These are phyloP conservation scores for Xylaria cubensis DNA, from an alignment of 495 filamentous ascomycete genomes.

Conservation along the genomic window DNA sequence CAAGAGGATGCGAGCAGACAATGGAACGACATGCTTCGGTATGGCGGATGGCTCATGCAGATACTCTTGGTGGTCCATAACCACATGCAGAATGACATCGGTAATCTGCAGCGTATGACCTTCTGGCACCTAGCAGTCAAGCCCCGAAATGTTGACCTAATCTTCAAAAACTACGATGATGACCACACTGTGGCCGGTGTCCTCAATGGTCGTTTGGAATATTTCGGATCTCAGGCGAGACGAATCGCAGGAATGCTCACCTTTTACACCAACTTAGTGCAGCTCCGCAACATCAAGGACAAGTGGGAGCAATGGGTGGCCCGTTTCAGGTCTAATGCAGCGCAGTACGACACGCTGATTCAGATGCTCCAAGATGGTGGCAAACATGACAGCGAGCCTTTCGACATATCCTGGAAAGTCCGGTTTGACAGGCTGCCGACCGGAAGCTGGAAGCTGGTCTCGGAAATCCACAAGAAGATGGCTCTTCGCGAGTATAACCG, in stretches of 20 bases:
- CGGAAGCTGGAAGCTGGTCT: conserved; percentile 24
- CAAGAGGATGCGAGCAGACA: neutral
- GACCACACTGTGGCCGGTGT: neutral
- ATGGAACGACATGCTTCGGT: neutral
- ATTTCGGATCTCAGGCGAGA: neutral
- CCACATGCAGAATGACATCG: conserved; percentile 24
- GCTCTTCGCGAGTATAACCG: conserved; percentile 27
- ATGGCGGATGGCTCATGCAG: conserved; percentile 26
- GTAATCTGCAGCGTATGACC: conserved; percentile 25
- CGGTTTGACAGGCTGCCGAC: conserved; percentile 32
- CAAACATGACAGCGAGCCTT: neutral
- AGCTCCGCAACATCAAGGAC: neutral
- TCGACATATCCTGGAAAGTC: conserved; percentile 28
- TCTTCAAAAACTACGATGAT: neutral
- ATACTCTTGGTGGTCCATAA: neutral
- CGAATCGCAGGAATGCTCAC: neutral
- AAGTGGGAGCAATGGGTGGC: conserved; percentile 5
- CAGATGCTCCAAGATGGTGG: neutral
- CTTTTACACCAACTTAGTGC: neutral
- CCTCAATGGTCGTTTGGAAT: neutral
- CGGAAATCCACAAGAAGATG: conserved; percentile 25
- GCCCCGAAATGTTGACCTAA: neutral
- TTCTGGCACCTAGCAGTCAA: conserved; percentile 23
- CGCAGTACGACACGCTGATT: neutral
- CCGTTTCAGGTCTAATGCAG: neutral